These are phyloP conservation scores for Phlebopus sp. DNA, from an alignment of 1,284 basidiomycete species.

Conservation along the genomic window DNA sequence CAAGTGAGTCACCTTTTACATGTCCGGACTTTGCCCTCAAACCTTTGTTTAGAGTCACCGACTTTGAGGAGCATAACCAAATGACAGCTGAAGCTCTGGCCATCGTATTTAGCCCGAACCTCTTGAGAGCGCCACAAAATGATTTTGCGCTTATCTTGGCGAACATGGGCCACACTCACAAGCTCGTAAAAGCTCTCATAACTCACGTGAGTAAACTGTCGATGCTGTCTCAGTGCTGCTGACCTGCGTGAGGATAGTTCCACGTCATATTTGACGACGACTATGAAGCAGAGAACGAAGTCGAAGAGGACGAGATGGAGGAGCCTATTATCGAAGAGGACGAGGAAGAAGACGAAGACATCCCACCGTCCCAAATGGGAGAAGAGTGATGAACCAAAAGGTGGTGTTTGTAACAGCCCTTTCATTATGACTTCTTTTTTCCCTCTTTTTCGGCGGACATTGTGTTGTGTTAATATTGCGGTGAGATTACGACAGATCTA, in stretches of 20 bases:
- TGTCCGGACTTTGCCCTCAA: slow-evolving; percentile 5
- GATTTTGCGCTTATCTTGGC: slow-evolving; percentile 72
- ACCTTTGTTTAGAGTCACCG: slow-evolving; percentile 58
- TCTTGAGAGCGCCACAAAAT: slow-evolving; percentile 67
- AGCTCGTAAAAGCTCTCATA: slow-evolving; percentile 74
- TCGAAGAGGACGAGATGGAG: slow-evolving; percentile 46
- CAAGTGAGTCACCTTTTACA: slow-evolving; percentile 44
- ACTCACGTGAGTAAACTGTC: slow-evolving; percentile 57
- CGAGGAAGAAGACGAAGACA: slow-evolving; percentile 37
- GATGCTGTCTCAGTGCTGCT: slow-evolving; percentile 1
- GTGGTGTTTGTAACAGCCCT: slow-evolving; percentile 10
- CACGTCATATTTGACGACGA: slow-evolving; percentile 53
- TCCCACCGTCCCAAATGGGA: slow-evolving; percentile 26
- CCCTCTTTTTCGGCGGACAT: slow-evolving; percentile 11
- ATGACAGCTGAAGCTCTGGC: slow-evolving; percentile 82
- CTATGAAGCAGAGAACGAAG: slow-evolving; percentile 40
- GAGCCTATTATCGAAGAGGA: slow-evolving; percentile 49
- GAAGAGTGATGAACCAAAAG: slow-evolving; percentile 19
- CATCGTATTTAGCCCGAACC: slow-evolving; percentile 80
- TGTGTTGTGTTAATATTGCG: slow-evolving; percentile 23
- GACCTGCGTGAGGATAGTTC: slow-evolving; percentile 30
- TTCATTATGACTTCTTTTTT: slow-evolving; percentile 8
- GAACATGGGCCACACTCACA: slow-evolving; percentile 75
- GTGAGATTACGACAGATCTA: slow-evolving; percentile 25
- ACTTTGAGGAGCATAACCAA: slow-evolving; percentile 81